Base-by-base conservation (phyloP, 345 rosid species). In the Mangifera indica region DNA sequence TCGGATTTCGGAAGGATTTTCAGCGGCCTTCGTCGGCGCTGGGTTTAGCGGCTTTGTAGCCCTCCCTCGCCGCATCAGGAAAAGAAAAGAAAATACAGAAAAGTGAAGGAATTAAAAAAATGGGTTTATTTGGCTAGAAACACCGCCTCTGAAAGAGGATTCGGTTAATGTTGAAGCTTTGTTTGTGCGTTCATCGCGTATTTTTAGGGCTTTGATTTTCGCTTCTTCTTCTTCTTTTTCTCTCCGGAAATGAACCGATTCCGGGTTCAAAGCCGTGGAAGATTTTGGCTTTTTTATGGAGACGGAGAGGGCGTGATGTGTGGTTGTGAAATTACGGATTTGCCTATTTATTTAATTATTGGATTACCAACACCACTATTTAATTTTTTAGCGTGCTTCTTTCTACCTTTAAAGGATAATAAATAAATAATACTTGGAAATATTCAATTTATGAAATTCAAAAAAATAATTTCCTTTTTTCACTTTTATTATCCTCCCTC, bases 51-150 rank as follows among this genome's bases (percentile, higher is more conserved):
- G 58, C 56, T 53, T 73, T n/a, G 57, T 48, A 13, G 71, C 25
- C 53, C 53, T 76, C 22, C 52, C 69, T 60, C 73, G 76, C 72
- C 76, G 80, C 72, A 72, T 77, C 55, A 52, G 57, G 45, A 11
- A 55, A 40, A 2, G 20, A 5, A 9, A 20, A 29, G 29, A 37
- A 5, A 18, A 1, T 24, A 18, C 12, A 11, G 18, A 18, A 11
- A 26, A 2, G n/a, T 10, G 3, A 29, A 40, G 42, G 54, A 3
- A 46, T 22, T 6, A 14, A 15, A 0, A 7, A 21, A 7, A 29
- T 32, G 22, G 20, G 65, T 26, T 24, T 21, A 6, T 18, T 8
- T 54, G 11, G 22, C 58, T 9, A 22, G 7, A 1, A 20, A 25
- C 14, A 56, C 29, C 29, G 22, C 60, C 60, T 37, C 42, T 37